A percentile compares a stretch with the other conserved stretches of the same genome.
Conservation (phyloP, 2,329 filamentous ascomycete genomes). For the Tympanopsis confertula region DNA sequence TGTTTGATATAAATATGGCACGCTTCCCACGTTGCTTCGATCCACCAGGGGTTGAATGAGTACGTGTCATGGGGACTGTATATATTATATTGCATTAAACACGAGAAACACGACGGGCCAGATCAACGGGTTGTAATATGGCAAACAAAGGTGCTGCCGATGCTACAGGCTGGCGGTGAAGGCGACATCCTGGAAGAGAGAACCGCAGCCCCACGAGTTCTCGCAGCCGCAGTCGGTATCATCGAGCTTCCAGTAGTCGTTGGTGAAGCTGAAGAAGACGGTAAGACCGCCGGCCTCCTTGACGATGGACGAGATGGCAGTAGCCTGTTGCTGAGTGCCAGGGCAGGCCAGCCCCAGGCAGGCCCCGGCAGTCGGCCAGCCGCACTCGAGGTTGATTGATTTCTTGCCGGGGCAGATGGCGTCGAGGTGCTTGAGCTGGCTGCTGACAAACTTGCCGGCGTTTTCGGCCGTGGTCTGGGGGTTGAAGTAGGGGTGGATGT, state of each 20-base stretch:
- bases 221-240: slow-evolving; percentile 61
- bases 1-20: too few species aligned
- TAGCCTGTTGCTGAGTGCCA: slow-evolving; percentile 52
- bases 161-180: not conserved
- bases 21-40: too few species aligned
- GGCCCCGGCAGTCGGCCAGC: slow-evolving; percentile 66
- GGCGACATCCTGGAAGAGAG: slow-evolving; percentile 31
- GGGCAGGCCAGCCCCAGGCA: slow-evolving; percentile 65
- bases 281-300: slow-evolving; percentile 52
- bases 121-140: too few species aligned
- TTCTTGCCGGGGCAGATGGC: slow-evolving; percentile 59
- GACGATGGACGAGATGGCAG: slow-evolving; percentile 63
- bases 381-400: slow-evolving; percentile 77
- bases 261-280: slow-evolving; percentile 70
- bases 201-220: slow-evolving; percentile 64
- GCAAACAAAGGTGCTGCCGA: too few species aligned
- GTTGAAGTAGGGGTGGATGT: slow-evolving; percentile 95
- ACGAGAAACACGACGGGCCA: too few species aligned
- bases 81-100: too few species aligned
- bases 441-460: slow-evolving; percentile 66
- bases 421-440: slow-evolving; percentile 62
- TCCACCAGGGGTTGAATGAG: too few species aligned
- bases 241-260: slow-evolving; percentile 78
- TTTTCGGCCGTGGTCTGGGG: slow-evolving; percentile 43
- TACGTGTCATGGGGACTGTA: too few species aligned